A percentile compares a stretch with the other conserved stretches of the same genome.
Evolutionary conservation across 73 alveolate species (phyloP).

Genomic region (Paraurostyla sp.): DNA sequence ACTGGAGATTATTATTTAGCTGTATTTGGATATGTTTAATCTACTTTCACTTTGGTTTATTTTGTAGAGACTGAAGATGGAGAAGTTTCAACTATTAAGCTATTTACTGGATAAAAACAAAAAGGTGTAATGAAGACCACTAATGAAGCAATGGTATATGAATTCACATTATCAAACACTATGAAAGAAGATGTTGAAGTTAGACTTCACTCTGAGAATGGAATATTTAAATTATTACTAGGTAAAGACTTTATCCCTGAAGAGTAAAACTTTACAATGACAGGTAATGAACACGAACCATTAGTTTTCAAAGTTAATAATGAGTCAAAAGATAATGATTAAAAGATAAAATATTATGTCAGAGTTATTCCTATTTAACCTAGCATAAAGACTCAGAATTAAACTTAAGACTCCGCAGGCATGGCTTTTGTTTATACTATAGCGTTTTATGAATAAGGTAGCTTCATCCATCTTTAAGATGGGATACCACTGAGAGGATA

Average conservation of each 20-base stretch:
- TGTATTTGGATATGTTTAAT: slow-evolving; percentile 59
- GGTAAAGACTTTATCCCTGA: slow-evolving; percentile 33
- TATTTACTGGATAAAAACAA: slow-evolving; percentile 23
- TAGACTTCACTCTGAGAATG: slow-evolving; percentile 44
- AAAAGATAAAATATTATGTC: neutral
- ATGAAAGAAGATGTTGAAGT: slow-evolving; percentile 42
- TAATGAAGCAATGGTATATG: slow-evolving; percentile 21
- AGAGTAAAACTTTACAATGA: neutral
- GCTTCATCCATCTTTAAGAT: neutral
- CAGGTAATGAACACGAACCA: slow-evolving; percentile 26
- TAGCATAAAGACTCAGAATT: neutral
- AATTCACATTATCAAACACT: neutral
- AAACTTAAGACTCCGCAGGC: slow-evolving; percentile 37
- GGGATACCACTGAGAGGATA: slow-evolving; percentile 5
- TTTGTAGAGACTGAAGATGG: slow-evolving; percentile 29
- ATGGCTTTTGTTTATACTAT: slow-evolving; percentile 52
- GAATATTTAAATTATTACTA: neutral
- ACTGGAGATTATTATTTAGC: slow-evolving; percentile 67
- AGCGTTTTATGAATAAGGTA: slow-evolving; percentile 39
- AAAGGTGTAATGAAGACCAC: slow-evolving; percentile 5
- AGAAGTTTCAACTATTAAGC: neutral
- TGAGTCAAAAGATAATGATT: neutral
- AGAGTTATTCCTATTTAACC: neutral
- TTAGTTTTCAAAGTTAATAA: neutral
- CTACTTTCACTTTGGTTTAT: slow-evolving; percentile 50